Conservation (phyloP, 1,284 basidiomycete species). For the Ceratobasidium theobromae region DNA sequence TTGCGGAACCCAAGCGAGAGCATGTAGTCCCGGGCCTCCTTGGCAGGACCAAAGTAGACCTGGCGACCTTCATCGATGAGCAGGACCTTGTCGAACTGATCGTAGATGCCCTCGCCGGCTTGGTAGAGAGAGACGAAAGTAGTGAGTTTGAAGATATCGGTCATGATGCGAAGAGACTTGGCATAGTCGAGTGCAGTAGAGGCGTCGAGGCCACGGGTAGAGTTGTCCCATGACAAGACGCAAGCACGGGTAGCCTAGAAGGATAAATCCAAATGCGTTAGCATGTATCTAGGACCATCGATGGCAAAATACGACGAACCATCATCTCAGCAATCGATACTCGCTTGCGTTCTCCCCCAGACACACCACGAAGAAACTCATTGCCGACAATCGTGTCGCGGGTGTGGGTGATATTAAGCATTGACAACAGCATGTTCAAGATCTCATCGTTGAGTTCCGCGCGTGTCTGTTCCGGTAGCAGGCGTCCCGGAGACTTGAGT, state of each 20-base stretch:
- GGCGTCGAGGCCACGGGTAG: slow-evolving; percentile 59
- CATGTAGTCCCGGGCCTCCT: slow-evolving; percentile 53
- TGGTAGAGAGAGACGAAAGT: slow-evolving; percentile 55
- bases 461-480: slow-evolving; percentile 49
- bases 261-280: slow-evolving; percentile 20
- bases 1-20: slow-evolving; percentile 50
- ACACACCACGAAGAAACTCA: slow-evolving; percentile 58
- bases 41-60: slow-evolving; percentile 55
- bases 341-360: slow-evolving; percentile 61
- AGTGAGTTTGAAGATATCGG: slow-evolving; percentile 50
- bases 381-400: slow-evolving; percentile 56
- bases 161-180: slow-evolving; percentile 55
- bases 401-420: slow-evolving; percentile 62
- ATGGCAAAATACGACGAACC: slow-evolving; percentile 45
- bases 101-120: slow-evolving; percentile 49
- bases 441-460: slow-evolving; percentile 53
- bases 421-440: slow-evolving; percentile 54
- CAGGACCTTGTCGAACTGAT: slow-evolving; percentile 49
- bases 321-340: slow-evolving; percentile 62
- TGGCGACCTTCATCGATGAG: slow-evolving; percentile 55
- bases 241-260: slow-evolving; percentile 37
- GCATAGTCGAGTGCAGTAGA: slow-evolving; percentile 59
- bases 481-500: slow-evolving; percentile 53
- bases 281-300: background rate
- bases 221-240: slow-evolving; percentile 54